These are phyloP conservation scores for Austroboletus festivus DNA, from an alignment of 768 basidiomycete species.

Conservation along the genomic window DNA sequence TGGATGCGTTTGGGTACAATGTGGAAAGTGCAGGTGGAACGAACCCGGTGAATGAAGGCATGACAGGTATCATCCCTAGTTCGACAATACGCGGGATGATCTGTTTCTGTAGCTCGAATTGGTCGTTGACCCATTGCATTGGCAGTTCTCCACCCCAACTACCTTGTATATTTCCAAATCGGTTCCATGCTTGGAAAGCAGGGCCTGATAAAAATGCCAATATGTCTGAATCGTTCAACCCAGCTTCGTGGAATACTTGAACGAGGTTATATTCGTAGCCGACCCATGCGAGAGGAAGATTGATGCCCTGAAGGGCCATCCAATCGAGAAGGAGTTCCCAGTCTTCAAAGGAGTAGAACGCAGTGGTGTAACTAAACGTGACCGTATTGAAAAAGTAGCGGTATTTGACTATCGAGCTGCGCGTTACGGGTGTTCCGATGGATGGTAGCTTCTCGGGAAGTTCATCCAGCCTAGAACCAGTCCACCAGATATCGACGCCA, in stretches of 20 bases:
- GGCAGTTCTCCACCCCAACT: constrained; percentile 38
- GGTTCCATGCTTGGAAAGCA: constrained; percentile 41
- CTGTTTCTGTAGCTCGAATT: constrained; percentile 36
- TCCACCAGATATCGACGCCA: constrained; percentile 43
- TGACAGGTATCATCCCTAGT: constrained; percentile 42
- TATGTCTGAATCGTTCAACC: constrained; percentile 36
- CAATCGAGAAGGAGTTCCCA: constrained; percentile 41
- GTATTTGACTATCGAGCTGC: constrained; percentile 35
- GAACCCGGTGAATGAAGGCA: constrained; percentile 42
- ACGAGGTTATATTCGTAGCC: constrained; percentile 39
- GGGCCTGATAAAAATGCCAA: constrained; percentile 36
- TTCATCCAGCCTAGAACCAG: constrained; percentile 36
- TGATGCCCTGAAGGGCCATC: constrained; percentile 40
- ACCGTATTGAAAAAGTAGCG: constrained; percentile 44
- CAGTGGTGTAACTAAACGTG: constrained; percentile 40
- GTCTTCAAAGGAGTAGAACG: constrained; percentile 39
- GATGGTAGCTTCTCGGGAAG: constrained; percentile 30
- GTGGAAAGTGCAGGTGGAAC: constrained; percentile 33
- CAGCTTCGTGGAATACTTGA: constrained; percentile 37
- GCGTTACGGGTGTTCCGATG: constrained; percentile 31
- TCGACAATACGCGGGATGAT: constrained; percentile 38
- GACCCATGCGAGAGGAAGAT: constrained; percentile 41
- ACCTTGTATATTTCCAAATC: constrained; percentile 42
- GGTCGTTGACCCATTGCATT: constrained; percentile 37
- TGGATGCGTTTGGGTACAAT: constrained; percentile 34